Conservation (phyloP, 345 rosid genomes). For the Lepidium sativum region DNA sequence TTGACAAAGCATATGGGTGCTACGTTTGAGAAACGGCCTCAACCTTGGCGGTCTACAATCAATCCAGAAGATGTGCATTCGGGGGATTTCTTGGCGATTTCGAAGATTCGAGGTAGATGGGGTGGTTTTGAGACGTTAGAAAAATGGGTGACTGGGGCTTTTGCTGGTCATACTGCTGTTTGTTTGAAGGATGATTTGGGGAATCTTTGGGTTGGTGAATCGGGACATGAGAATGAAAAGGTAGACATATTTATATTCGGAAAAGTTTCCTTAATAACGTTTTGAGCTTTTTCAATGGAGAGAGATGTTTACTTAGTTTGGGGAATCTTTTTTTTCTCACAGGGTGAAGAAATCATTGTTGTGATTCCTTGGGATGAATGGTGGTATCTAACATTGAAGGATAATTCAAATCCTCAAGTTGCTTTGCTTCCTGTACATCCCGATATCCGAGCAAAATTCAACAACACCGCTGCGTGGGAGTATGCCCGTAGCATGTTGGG, state of each 20-base stretch:
- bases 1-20: slow-evolving; percentile 90
- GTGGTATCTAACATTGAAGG: slow-evolving; percentile 86
- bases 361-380: slow-evolving; percentile 94
- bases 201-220: slow-evolving; percentile 99
- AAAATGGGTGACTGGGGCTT: slow-evolving; percentile 99
- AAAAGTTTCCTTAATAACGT: neutral
- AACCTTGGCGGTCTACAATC: slow-evolving; percentile 60
- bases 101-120: slow-evolving; percentile 97
- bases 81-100: slow-evolving; percentile 87
- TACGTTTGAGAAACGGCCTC: slow-evolving; percentile 67
- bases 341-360: slow-evolving; percentile 95
- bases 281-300: neutral
- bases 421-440: slow-evolving; percentile 90
- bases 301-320: neutral
- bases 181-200: slow-evolving; percentile 90
- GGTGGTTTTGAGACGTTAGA: slow-evolving; percentile 98
- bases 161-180: slow-evolving; percentile 98
- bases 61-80: slow-evolving; percentile 77
- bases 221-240: slow-evolving; percentile 98
- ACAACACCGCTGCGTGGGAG: slow-evolving; percentile 93
- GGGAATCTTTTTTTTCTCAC: slow-evolving; percentile 7
- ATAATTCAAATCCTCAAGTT: slow-evolving; percentile 84
- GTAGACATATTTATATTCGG: slow-evolving; percentile 17
- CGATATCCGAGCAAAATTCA: slow-evolving; percentile 62
- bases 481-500: slow-evolving; percentile 91